phyloP scores from a whole-genome alignment of 495 filamentous ascomycete genomes.

The Lophium mytilinum region DNA sequence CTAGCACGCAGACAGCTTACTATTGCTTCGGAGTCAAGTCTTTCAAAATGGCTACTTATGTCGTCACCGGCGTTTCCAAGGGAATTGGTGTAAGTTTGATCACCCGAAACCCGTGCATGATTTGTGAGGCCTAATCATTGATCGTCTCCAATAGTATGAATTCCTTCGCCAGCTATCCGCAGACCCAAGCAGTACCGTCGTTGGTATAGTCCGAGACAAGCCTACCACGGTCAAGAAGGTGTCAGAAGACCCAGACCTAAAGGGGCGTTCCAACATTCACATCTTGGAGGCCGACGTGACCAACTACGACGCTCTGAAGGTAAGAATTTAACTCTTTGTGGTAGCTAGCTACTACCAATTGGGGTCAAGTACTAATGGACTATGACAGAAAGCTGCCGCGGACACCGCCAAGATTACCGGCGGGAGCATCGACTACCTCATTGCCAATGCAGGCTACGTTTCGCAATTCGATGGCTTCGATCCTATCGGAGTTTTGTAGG shows the following conservation, averaged over 20 bases:
- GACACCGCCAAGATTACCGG: slow-evolving; percentile 28
- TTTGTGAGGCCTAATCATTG: background rate
- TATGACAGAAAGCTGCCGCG: slow-evolving; percentile 9
- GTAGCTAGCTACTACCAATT: too few relatives aligned
- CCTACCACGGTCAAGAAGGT: slow-evolving; percentile 25
- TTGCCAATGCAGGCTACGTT: slow-evolving; percentile 31
- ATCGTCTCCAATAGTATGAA: slow-evolving; percentile 25
- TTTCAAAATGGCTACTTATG: slow-evolving; percentile 15
- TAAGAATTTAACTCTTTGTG: too few relatives aligned
- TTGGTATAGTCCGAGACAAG: slow-evolving; percentile 41
- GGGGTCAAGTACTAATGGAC: too few relatives aligned
- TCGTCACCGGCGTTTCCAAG: slow-evolving; percentile 34
- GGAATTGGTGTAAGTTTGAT: slow-evolving; percentile 34
- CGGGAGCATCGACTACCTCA: slow-evolving; percentile 33
- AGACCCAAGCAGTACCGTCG: slow-evolving; percentile 34
- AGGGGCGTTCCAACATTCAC: slow-evolving; percentile 10
- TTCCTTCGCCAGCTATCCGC: slow-evolving; percentile 34
- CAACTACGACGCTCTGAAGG: slow-evolving; percentile 18
- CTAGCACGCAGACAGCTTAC: background rate
- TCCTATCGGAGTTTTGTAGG: slow-evolving; percentile 31
- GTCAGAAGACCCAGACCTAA: slow-evolving; percentile 1
- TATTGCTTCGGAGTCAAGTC: too few relatives aligned
- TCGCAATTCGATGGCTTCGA: slow-evolving; percentile 25
- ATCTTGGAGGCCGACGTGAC: slow-evolving; percentile 15
- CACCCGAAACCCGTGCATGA: background rate